Percentiles rank a stretch among this genome's conserved stretches.
Conservation (phyloP, 2,329 filamentous ascomycete species). For the Bertia moriformis region DNA sequence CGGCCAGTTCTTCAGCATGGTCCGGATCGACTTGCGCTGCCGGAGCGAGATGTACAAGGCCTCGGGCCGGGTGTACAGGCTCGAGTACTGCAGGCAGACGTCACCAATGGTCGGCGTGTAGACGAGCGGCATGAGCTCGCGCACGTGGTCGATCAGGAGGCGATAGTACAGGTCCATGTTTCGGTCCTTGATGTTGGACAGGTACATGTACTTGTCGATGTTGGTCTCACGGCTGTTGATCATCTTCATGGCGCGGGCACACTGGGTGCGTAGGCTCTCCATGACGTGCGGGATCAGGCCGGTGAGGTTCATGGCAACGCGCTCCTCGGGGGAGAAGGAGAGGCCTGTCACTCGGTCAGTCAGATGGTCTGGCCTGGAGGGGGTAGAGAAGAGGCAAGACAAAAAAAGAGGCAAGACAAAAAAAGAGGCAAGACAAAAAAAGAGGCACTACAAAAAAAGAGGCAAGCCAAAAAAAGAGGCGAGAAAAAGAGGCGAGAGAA, state of each 20-base stretch:
- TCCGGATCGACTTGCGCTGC: slow-evolving; percentile 77
- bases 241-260: slow-evolving; percentile 57
- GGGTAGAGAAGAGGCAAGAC: too few species aligned
- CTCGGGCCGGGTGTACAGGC: slow-evolving; percentile 88
- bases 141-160: slow-evolving; percentile 61
- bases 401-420: too few species aligned
- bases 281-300: slow-evolving; percentile 51
- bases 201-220: slow-evolving; percentile 74
- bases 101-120: slow-evolving; percentile 89
- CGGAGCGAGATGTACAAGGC: slow-evolving; percentile 92
- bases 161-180: slow-evolving; percentile 76
- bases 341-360: slow-evolving; percentile 35
- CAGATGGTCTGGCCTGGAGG: slow-evolving; percentile 2
- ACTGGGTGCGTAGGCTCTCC: slow-evolving; percentile 44
- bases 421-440: too few species aligned
- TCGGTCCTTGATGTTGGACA: slow-evolving; percentile 59
- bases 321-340: slow-evolving; percentile 49
- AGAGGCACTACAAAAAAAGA: slow-evolving; percentile 3
- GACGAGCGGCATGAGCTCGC: slow-evolving; percentile 69
- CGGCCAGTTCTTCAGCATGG: slow-evolving; percentile 87
- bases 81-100: slow-evolving; percentile 84
- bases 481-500: too few species aligned
- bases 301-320: slow-evolving; percentile 48
- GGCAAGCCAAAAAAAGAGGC: slow-evolving; percentile 3
- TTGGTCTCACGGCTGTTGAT: slow-evolving; percentile 53